Evolutionary conservation across 2,329 filamentous ascomycete species (phyloP).

Genomic region (Colletotrichum ledebouriae): DNA sequence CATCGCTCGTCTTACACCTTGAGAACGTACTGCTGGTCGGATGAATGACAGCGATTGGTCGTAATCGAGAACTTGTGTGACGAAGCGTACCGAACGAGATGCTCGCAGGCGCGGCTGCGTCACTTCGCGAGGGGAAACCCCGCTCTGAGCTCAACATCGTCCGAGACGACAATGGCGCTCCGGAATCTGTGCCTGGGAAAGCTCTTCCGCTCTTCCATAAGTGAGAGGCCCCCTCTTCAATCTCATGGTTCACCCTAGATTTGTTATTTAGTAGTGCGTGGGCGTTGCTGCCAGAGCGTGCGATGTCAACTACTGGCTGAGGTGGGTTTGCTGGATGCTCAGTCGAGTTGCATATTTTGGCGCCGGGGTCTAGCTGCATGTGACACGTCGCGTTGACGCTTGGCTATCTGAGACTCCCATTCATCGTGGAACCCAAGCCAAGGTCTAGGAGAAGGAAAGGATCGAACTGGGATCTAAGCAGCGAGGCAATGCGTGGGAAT

Average conservation of each 20-base stretch:
- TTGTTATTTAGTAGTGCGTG: neutral
- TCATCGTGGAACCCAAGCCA: neutral
- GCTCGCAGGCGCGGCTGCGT: no score
- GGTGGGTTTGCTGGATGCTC: neutral
- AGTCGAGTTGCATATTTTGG: neutral
- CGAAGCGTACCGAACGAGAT: no score
- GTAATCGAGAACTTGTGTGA: no score
- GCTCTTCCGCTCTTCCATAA: no score
- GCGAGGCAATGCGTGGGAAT: conserved; percentile 19
- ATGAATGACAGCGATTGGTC: no score
- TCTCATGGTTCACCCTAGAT: neutral
- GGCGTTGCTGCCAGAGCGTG: conserved; percentile 16
- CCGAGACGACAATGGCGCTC: neutral
- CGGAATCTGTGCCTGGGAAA: no score
- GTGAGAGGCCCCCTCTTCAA: no score
- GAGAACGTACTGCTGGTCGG: no score
- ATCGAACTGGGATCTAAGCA: neutral
- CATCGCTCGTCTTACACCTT: no score
- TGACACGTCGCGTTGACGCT: neutral
- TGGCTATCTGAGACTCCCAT: neutral
- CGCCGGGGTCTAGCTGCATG: neutral
- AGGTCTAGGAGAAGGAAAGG: neutral
- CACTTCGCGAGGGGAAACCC: no score
- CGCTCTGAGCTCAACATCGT: no score
- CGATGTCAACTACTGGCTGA: neutral